These are phyloP conservation scores for Thalassia testudinum DNA, from an alignment of 116 monocot species.

Conservation along the genomic window DNA sequence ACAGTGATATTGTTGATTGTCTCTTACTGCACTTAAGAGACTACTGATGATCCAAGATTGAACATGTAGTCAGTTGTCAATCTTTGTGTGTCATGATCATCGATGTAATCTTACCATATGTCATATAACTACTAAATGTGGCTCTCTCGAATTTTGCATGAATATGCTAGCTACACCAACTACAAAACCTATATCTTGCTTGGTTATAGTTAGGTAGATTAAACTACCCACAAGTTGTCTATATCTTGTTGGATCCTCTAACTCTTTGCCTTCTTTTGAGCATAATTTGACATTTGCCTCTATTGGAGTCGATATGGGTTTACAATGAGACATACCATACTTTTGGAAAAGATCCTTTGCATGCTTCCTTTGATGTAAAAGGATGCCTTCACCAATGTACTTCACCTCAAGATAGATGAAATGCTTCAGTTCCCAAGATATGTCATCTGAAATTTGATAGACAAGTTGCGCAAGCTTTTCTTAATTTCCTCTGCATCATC, in stretches of 20 bases:
- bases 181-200: neutral
- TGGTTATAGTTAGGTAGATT: conserved; percentile 3
- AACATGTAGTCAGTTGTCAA: neutral
- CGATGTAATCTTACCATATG: neutral
- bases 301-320: neutral
- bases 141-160: neutral
- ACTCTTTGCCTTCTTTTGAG: neutral
- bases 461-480: too few relatives aligned
- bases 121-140: neutral
- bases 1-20: neutral
- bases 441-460: too few relatives aligned
- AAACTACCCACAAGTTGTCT: conserved; percentile 4
- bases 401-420: too few relatives aligned
- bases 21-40: conserved; percentile 1
- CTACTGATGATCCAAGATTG: neutral
- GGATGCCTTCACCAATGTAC: too few relatives aligned
- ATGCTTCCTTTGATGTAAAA: too few relatives aligned
- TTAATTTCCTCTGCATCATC: too few relatives aligned
- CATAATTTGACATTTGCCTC: conserved; percentile 4
- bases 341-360: too few relatives aligned
- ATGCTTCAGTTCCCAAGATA: too few relatives aligned
- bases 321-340: too few relatives aligned
- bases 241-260: conserved; percentile 5
- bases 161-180: conserved; percentile 1
- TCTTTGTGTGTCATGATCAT: neutral